Evolutionary conservation across 768 basidiomycete genomes (phyloP), one percentile per base, ranked within the genome.

Genomic region (Pleurotus djamor): DNA sequence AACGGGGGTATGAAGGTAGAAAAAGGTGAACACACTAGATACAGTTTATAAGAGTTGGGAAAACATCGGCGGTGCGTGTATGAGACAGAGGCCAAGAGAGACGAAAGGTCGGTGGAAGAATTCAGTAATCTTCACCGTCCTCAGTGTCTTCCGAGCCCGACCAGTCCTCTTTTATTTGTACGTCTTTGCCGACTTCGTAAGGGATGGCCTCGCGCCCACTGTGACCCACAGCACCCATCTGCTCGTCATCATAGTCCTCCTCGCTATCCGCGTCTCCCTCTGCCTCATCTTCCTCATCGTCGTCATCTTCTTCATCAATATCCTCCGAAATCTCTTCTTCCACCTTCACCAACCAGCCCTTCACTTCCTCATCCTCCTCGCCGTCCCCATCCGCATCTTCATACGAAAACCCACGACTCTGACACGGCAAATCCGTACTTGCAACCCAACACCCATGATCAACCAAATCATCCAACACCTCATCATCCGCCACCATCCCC

Each of bases 401-500:
- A 14, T 75, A 66, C 21, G 63, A 60, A 3, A 78, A 64, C n/a
- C 14, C 37, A 48, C 43, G 62, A 66, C 28, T 49, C 57, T 32
- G 65, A 63, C 57, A 63, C 59, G 50, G 54, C 33, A 5, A 61
- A 33, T 59, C 52, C 17, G 57, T 47, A 13, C 59, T 52, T 6
- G 64, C 52, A 5, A 67, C 63, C 67, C 66, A 65, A 58, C 69
- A 74, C 14, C 80, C 78, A 5, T 62, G 49, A 13, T 74, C 65
- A 13, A 80, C 74, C 32, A 83, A 66, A 16, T 59, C 61, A 60
- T 80, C 77, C 6, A 82, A 61, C 12, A 72, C 70, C 10, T 36
- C 16, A 58, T 81, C 21, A 28, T 28, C 21, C 58, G 62, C 9
- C 74, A 72, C 17, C 67, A 72, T 63, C 10, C 41, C 38, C n/a